Percentiles rank a stretch among this genome's conserved stretches.
Conservation (phyloP, 106 monocot genomes). For the Dioscorea alata region DNA sequence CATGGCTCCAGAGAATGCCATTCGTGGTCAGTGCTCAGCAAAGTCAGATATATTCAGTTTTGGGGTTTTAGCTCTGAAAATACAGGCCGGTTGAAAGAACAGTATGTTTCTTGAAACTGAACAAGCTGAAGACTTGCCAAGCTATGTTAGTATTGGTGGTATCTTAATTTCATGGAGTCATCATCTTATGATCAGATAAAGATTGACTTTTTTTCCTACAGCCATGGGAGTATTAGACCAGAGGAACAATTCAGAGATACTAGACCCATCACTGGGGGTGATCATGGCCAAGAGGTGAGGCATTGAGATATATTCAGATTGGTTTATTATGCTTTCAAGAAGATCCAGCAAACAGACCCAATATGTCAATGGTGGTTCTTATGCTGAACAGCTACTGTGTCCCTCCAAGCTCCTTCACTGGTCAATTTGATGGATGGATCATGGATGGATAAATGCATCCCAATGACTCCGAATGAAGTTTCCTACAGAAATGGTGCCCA, state of each 20-base stretch:
- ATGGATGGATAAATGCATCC: conserved; percentile 3
- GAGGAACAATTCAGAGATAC: not conserved
- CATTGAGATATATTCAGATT: conserved; percentile 5
- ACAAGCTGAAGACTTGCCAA: not conserved
- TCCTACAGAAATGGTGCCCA: conserved; percentile 29
- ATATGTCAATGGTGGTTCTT: conserved; percentile 10
- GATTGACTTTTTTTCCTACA: not conserved
- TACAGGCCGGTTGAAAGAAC: conserved; percentile 10
- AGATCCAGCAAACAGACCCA: not conserved
- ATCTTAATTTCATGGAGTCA: not conserved
- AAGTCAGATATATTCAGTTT: conserved; percentile 13
- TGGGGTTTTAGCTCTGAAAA: conserved; percentile 10
- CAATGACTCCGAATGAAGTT: conserved; percentile 27
- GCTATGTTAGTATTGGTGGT: conserved; percentile 2
- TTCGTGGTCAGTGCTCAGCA: not conserved
- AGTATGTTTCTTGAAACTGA: not conserved
- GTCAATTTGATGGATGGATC: not conserved
- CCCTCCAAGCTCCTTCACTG: conserved; percentile 4
- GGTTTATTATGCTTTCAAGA: conserved; percentile 1
- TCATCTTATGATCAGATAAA: not conserved
- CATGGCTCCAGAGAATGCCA: conserved; percentile 14
- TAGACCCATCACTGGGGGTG: not conserved
- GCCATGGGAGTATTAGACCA: not conserved
- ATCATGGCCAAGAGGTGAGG: not conserved
- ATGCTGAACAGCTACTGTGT: conserved; percentile 7